Evolutionary conservation across 257 asterid genomes (phyloP).

Genomic region (Craterostigma plantagineum): DNA sequence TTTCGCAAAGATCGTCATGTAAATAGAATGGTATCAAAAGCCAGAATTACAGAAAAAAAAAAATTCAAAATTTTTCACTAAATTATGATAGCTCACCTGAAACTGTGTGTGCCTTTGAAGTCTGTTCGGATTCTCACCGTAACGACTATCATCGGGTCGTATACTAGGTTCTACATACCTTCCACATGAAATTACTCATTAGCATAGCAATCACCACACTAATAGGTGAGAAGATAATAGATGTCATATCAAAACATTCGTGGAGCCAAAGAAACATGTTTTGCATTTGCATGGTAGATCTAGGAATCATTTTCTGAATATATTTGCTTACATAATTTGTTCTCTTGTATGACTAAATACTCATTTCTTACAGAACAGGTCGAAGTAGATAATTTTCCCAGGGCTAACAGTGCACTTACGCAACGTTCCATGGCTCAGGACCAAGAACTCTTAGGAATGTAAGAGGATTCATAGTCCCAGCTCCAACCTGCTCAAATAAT

Average conservation of each 20-base stretch:
- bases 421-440: constrained; percentile 98
- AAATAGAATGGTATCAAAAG: constrained; percentile 12
- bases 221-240: not conserved
- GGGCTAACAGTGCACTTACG: constrained; percentile 40
- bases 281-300: no score
- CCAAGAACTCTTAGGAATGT: constrained; percentile 91
- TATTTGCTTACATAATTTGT: no score
- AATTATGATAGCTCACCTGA: constrained; percentile 32
- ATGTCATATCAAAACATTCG: not conserved
- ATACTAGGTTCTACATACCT: constrained; percentile 96
- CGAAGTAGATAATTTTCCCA: no score
- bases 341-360: no score
- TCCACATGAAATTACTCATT: constrained; percentile 24
- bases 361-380: no score
- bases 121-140: constrained; percentile 97
- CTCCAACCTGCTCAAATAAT: constrained; percentile 68
- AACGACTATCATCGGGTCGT: constrained; percentile 97
- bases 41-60: no score
- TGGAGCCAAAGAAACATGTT: not conserved
- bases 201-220: constrained; percentile 12
- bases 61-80: not conserved
- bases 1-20: constrained; percentile 13
- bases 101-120: constrained; percentile 97
- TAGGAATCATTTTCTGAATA: no score
- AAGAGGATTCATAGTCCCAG: constrained; percentile 98